phyloP scores from a whole-genome alignment of 495 filamentous ascomycete species.

The Staphylotrichum longicolle region DNA sequence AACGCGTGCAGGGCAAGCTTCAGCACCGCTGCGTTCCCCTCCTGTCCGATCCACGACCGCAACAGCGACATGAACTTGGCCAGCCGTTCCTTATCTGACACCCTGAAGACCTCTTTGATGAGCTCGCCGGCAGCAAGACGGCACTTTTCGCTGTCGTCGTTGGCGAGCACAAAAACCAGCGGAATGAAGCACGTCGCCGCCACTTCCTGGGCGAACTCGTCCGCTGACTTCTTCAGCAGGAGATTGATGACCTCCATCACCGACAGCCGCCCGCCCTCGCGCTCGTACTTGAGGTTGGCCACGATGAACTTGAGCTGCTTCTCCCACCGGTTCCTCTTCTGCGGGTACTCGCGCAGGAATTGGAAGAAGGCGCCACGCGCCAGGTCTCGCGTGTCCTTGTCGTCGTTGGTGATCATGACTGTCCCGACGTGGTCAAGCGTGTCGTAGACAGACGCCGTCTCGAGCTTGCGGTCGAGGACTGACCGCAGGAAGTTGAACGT shows the following conservation, averaged over 20 bases:
- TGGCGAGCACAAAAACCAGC: slow-evolving; percentile 76
- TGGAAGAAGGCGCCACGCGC: slow-evolving; percentile 88
- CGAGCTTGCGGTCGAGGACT: slow-evolving; percentile 76
- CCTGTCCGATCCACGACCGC: slow-evolving; percentile 72
- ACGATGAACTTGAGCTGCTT: slow-evolving; percentile 89
- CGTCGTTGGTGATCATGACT: slow-evolving; percentile 97
- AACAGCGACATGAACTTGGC: slow-evolving; percentile 66
- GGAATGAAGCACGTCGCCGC: slow-evolving; percentile 80
- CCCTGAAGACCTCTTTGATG: slow-evolving; percentile 73
- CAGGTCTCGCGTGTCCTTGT: slow-evolving; percentile 76
- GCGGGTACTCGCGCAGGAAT: slow-evolving; percentile 92
- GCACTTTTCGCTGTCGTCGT: slow-evolving; percentile 84
- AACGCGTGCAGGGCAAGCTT: slow-evolving; percentile 76
- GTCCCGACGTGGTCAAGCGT: slow-evolving; percentile 78
- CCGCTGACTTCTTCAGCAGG: slow-evolving; percentile 74
- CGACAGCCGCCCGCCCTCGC: slow-evolving; percentile 81
- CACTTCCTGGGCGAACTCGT: slow-evolving; percentile 78
- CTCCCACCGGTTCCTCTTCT: slow-evolving; percentile 77
- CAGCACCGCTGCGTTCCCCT: slow-evolving; percentile 63
- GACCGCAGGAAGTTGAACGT: slow-evolving; percentile 91
- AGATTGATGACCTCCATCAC: slow-evolving; percentile 87
- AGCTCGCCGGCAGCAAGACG: slow-evolving; percentile 77
- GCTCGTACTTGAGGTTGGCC: slow-evolving; percentile 85
- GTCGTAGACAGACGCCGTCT: slow-evolving; percentile 87
- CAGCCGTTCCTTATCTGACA: slow-evolving; percentile 69